Evolutionary conservation across 305 asterid genomes (phyloP).

Genomic region (Fraxinus sp.): DNA sequence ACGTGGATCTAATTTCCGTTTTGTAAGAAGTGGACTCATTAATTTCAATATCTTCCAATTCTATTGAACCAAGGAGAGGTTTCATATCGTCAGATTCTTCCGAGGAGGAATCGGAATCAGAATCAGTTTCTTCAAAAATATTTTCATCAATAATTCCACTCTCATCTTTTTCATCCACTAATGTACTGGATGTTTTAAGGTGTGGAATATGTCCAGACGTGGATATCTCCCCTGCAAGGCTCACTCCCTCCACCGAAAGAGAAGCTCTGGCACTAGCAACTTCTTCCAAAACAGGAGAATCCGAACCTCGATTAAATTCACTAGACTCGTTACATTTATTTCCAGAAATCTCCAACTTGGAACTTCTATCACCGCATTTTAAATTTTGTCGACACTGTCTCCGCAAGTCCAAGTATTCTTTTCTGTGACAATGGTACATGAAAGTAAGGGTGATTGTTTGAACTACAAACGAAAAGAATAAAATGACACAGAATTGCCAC

Average conservation of each 20-base stretch:
- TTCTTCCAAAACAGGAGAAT: conserved; percentile 50
- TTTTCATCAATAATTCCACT: conserved; percentile 35
- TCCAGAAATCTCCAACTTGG: conserved; percentile 40
- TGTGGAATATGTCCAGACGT: background rate
- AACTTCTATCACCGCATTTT: conserved; percentile 43
- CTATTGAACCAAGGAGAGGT: conserved; percentile 47
- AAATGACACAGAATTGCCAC: background rate
- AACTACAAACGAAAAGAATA: background rate
- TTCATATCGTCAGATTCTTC: conserved; percentile 55
- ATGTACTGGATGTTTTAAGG: conserved; percentile 24
- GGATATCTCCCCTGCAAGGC: conserved; percentile 26
- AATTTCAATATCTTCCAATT: conserved; percentile 36
- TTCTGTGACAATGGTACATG: conserved; percentile 44
- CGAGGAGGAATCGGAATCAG: conserved; percentile 54
- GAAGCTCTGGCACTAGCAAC: conserved; percentile 43
- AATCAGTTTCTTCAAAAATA: conserved; percentile 48
- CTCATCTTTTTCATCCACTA: conserved; percentile 36
- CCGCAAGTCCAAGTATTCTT: conserved; percentile 59
- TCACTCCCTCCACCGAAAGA: conserved; percentile 32
- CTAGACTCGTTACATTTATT: conserved; percentile 29
- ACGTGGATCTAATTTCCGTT: conserved; percentile 33
- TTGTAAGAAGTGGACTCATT: conserved; percentile 32
- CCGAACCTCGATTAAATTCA: conserved; percentile 43
- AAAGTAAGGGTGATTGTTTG: conserved; percentile 4
- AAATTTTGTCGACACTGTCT: conserved; percentile 63